Evolutionary conservation across 2,329 filamentous ascomycete species (phyloP).

Genomic region (Botrytis porri): DNA sequence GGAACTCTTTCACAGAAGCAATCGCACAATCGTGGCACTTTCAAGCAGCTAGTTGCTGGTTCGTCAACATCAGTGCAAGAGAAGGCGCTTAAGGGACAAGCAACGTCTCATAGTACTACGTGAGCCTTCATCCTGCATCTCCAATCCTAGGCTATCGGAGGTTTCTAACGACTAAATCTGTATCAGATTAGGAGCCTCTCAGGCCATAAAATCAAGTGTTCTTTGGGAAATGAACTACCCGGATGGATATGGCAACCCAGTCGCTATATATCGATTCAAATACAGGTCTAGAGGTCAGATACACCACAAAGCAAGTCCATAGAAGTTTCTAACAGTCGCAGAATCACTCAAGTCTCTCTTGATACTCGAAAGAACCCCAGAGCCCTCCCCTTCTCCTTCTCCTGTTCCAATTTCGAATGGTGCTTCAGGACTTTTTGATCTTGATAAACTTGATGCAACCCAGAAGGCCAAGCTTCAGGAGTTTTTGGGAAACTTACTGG

Average conservation of each 20-base stretch:
- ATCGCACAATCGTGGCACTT: too few species aligned
- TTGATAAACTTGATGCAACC: not conserved
- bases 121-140: not conserved
- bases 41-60: too few species aligned
- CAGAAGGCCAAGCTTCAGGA: conserved; percentile 11
- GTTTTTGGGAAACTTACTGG: not conserved
- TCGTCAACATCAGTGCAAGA: not conserved
- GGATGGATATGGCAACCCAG: not conserved
- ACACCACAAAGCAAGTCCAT: not conserved
- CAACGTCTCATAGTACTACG: not conserved
- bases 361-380: conserved; percentile 3
- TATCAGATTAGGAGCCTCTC: not conserved
- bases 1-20: too few species aligned
- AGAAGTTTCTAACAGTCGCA: not conserved
- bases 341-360: conserved; percentile 11
- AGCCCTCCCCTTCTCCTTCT: not conserved
- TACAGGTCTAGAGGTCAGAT: conserved; percentile 8
- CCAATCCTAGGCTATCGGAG: too few species aligned
- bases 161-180: not conserved
- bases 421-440: not conserved
- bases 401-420: not conserved
- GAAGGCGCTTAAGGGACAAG: conserved; percentile 1
- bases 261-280: conserved; percentile 12
- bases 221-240: accelerated
- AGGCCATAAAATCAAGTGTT: accelerated